Percentiles rank a stretch among this genome's conserved stretches.
Evolutionary conservation across 1,284 basidiomycete species (phyloP).

Genomic region (Ganoderma sp.): DNA sequence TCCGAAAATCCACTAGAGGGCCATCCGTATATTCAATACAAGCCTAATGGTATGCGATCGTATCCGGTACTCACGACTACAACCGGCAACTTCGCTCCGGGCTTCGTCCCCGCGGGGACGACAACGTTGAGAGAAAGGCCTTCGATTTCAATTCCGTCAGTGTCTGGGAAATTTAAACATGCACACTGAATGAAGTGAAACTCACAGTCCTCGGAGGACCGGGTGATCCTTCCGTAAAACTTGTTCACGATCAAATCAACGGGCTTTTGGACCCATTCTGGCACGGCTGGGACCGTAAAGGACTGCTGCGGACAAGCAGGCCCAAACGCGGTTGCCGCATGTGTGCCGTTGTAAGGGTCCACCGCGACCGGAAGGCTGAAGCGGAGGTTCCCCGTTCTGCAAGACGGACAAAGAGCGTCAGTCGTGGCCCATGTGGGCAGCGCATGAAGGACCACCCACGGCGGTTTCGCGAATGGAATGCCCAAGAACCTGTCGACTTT

Average conservation of each 20-base stretch:
- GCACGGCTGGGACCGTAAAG: slow-evolving; percentile 37
- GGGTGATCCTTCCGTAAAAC: slow-evolving; percentile 44
- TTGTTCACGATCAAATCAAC: slow-evolving; percentile 46
- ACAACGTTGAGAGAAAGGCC: slow-evolving; percentile 28
- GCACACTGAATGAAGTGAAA: not conserved
- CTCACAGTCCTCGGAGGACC: slow-evolving; percentile 54
- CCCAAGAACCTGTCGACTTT: slow-evolving; percentile 34
- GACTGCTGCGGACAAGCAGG: slow-evolving; percentile 46
- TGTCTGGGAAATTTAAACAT: not conserved
- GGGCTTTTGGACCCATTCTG: slow-evolving; percentile 42
- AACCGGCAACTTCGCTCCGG: slow-evolving; percentile 26
- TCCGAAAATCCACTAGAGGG: slow-evolving; percentile 58
- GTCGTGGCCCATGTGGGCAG: not conserved
- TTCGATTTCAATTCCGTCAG: slow-evolving; percentile 8
- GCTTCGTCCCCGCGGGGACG: slow-evolving; percentile 25
- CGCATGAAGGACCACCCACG: slow-evolving; percentile 29
- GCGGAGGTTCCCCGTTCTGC: slow-evolving; percentile 36
- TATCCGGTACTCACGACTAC: slow-evolving; percentile 14
- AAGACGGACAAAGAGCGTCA: not conserved
- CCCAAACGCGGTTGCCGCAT: slow-evolving; percentile 41
- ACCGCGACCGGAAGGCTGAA: slow-evolving; percentile 44
- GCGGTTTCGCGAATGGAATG: slow-evolving; percentile 38
- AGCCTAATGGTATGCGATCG: not conserved
- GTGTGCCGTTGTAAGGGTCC: slow-evolving; percentile 39
- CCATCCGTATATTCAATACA: not conserved